These are phyloP conservation scores for Thinopyrum elongatum DNA, from an alignment of 176 grass and related monocot genomes.

Conservation along the genomic window DNA sequence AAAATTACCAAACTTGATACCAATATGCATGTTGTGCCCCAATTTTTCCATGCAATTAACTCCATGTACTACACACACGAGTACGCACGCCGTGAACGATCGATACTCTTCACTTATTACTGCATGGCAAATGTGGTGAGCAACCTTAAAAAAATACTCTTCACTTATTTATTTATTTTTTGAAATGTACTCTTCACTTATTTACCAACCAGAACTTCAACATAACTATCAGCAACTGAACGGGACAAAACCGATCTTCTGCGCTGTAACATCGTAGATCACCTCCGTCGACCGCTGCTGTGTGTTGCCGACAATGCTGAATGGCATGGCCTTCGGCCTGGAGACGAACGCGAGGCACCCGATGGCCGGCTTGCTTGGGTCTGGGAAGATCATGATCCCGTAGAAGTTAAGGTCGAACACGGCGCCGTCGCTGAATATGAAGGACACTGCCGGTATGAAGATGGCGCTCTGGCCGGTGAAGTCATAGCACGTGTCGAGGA, in stretches of 20 bases:
- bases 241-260: constrained; percentile 57
- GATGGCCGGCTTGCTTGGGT: not conserved
- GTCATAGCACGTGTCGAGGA: constrained; percentile 72
- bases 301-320: constrained; percentile 57
- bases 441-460: constrained; percentile 27
- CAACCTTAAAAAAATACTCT: too few species aligned
- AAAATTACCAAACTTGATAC: too few species aligned
- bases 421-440: constrained; percentile 50
- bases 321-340: not conserved
- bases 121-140: too few species aligned
- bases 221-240: constrained; percentile 4
- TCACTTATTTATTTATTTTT: too few species aligned
- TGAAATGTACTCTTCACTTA: not conserved
- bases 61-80: too few species aligned
- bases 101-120: too few species aligned
- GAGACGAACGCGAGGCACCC: constrained; percentile 60
- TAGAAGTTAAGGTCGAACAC: constrained; percentile 34
- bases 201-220: not conserved
- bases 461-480: constrained; percentile 27
- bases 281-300: constrained; percentile 60
- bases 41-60: too few species aligned
- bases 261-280: constrained; percentile 51
- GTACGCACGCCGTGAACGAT: too few species aligned
- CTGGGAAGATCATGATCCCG: constrained; percentile 35
- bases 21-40: too few species aligned